Base-by-base conservation (phyloP, 306 rosid genomes). In the Ormosia semicastrata region DNA sequence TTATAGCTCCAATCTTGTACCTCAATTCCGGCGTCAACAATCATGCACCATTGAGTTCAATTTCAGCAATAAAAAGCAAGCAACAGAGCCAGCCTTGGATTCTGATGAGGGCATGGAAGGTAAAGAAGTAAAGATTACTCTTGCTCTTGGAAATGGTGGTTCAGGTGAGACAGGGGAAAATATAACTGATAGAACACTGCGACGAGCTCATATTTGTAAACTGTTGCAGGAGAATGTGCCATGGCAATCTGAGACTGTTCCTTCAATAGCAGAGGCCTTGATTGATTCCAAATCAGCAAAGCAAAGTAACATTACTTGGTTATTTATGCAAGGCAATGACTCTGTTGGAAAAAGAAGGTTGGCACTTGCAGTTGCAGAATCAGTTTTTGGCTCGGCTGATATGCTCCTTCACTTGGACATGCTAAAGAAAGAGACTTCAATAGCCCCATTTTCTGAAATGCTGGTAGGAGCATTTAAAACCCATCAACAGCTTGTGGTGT, bases 171-270 rank as follows among this genome's bases (percentile, higher is more conserved):
- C 73, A 66, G 86, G 50, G 81, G 86, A 86, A 57, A 83, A 56
- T 64, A 88, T 60, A 68, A 73, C 84, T 76, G 91, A 86, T 85
- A 73, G 81, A 56, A 73, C 86, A 76, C 73, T 82, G 43, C 81
- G 68, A 78, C 63, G 86, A 80, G 93, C 86, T 84, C 90, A 85
- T 76, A 75, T 89, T 79, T 88, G 94, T 69, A 92, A 85, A 83
- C 67, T 85, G 15, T 81, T 94, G 89, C 90, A 84, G 86, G 97
- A 92, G 87, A 89, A 89, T 83, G 91, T 94, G 53, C 95, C 97
- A 40, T 94, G 98, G 98, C 95, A 90, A 30, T 90, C 94, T 44
- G 97, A 92, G 81, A 86, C 84, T 80, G 82, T 87, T 78, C 94
- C 94, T 79, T 89, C 92, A 14, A 74, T 94, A 56, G 95, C 92